Percentiles rank a stretch among this genome's conserved stretches.
phyloP scores from a whole-genome alignment of 306 rosid species.

The Dryas octopetala region DNA sequence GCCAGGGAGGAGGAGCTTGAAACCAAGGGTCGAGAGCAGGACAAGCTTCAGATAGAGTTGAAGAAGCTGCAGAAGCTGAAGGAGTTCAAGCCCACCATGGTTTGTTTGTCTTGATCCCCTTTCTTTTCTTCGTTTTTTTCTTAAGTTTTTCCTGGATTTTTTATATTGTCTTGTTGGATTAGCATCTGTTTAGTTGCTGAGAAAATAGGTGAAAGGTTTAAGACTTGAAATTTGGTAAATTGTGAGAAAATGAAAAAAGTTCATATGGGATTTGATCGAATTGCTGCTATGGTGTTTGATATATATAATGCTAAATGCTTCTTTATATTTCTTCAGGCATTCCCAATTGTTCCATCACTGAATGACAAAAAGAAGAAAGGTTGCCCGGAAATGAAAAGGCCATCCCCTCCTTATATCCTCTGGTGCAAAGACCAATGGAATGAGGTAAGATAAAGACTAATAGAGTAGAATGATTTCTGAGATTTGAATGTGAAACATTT shows the following conservation, averaged over 20 bases:
- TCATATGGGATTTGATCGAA: background rate
- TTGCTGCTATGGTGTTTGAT: background rate
- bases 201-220: background rate
- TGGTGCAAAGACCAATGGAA: constrained; percentile 93
- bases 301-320: background rate
- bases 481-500: background rate
- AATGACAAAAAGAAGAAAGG: constrained; percentile 65
- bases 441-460: constrained; percentile 44
- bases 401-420: constrained; percentile 70
- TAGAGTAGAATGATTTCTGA: background rate
- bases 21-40: constrained; percentile 52
- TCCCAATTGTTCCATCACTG: constrained; percentile 46
- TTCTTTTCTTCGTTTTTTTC: background rate
- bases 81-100: constrained; percentile 92
- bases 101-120: constrained; percentile 17
- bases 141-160: background rate
- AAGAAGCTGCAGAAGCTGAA: constrained; percentile 79
- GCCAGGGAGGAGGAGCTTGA: constrained; percentile 74
- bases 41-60: constrained; percentile 74
- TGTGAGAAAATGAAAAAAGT: background rate
- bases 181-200: background rate
- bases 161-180: background rate
- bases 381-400: constrained; percentile 66
- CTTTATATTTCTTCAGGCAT: constrained; percentile 39
- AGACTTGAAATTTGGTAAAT: background rate